Base-by-base conservation (phyloP, 805 yeast species). In the Ascoidea tarda region DNA sequence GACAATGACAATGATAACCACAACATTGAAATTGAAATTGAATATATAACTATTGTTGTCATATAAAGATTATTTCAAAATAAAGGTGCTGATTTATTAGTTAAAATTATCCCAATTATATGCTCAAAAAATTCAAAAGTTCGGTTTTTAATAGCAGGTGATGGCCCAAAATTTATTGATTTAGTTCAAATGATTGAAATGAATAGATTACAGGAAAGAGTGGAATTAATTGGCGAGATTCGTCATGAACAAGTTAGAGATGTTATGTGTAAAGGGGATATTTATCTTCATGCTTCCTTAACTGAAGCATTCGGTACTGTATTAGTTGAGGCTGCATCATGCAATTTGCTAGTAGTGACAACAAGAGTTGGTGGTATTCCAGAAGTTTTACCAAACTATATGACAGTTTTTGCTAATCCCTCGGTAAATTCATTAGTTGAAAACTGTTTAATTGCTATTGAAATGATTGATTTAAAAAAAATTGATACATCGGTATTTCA, bases 261-360 rank as follows among this genome's bases (percentile, higher is more conserved):
- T 59, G 86, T 91, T 10, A 87, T 93, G 96, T 81, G 89, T 5
- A 78, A 81, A 57, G 99, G 99, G 16, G 95, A 93, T 60, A 91
- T 93, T 8, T 93, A 90, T 63, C 67, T 93, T 33, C 98, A 93
- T 66, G 90, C 99, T 0, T 82, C 96, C 0, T 72, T 93, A 46
- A 93, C 98, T 0, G 99, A 93, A 64, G 99, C 98, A 0, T 93
- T 93, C 68, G 99, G 99, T 2, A 93, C 99, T 0, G 98, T 88
- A 0, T 69, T 93, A 8, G 96, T 93, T 0, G 99, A 93, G 64
- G 99, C 99, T 0, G 99, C 97, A 0, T 84, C 96, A 1, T 93
- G 98, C 70, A 97, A 97, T 0, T 66, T 93, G 45, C 73, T 87
- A 16, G 96, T 93, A 1, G 99, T 93, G 0, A 89, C 97, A 0